These are phyloP conservation scores for Lyophyllum semitale DNA, from an alignment of 768 basidiomycete genomes.

Conservation along the genomic window DNA sequence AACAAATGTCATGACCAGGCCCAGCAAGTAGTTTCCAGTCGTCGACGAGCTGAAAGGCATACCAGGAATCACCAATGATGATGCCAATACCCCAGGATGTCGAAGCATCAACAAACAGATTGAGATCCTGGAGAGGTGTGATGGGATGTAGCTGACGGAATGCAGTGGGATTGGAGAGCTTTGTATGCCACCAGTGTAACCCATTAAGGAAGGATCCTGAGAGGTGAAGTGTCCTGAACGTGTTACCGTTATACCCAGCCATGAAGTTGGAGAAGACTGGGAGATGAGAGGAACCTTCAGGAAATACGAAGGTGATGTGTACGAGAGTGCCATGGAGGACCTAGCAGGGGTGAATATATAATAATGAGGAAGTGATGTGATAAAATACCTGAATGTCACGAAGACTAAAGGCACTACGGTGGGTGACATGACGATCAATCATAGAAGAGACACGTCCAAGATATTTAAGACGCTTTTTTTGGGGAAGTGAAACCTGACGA, in stretches of 20 bases:
- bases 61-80: slow-evolving; percentile 16
- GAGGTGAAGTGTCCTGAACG: slow-evolving; percentile 12
- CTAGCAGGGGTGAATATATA: neutral
- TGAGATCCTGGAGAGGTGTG: neutral
- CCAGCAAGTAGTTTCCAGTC: slow-evolving; percentile 23
- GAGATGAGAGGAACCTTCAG: slow-evolving; percentile 18
- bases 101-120: slow-evolving; percentile 11
- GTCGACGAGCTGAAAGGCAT: slow-evolving; percentile 5
- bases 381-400: slow-evolving; percentile 24
- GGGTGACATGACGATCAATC: neutral
- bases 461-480: slow-evolving; percentile 30
- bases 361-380: neutral
- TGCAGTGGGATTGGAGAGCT: neutral
- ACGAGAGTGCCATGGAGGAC: slow-evolving; percentile 32
- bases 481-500: slow-evolving; percentile 28
- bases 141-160: neutral
- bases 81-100: slow-evolving; percentile 28
- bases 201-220: slow-evolving; percentile 19
- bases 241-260: slow-evolving; percentile 18
- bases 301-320: slow-evolving; percentile 31
- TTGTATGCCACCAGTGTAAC: slow-evolving; percentile 30
- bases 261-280: slow-evolving; percentile 27
- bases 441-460: slow-evolving; percentile 9
- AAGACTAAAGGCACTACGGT: slow-evolving; percentile 13
- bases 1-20: slow-evolving; percentile 22